Base-by-base conservation (phyloP, 441 rosid species). In the Populus hybrid region DNA sequence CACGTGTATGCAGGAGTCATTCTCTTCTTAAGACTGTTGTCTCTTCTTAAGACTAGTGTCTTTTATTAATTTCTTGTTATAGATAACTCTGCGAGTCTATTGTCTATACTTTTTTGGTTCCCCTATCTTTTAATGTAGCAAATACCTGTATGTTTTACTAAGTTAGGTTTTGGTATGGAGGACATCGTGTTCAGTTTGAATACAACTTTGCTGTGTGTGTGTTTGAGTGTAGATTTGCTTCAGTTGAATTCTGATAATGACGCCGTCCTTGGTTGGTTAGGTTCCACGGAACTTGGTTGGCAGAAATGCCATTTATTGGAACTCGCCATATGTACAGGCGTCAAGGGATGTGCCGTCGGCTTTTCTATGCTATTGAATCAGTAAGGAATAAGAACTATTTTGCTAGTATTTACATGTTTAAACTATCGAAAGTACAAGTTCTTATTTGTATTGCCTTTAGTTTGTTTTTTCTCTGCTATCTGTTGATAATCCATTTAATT, bases 231-330 rank as follows among this genome's bases (percentile, higher is more conserved):
- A 63, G 57, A 28, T 70, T 30, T 68, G 67, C 72, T 72, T 42
- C 79, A 72, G 59, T 67, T 78, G 73, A 73, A 67, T 21, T 77
- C 18, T 69, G 79, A 54, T 71, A 73, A 79, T 79, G 73, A 28
- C 21, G 40, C 69, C 72, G 21, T 54, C 10, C 73, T 77, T 77
- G 68, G 32, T 77, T 83, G 75, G 72, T 78, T 85, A 96, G 99
- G 89, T 91, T 96, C 78, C 99, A 93, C 78, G 98, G 98, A 70
- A 86, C 91, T 66, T 84, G 76, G 78, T 81, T 94, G 80, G 97
- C 97, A 70, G 99, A 96, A 89, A 94, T 96, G 99, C 98, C 99
- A 32, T 94, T 92, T 81, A 96, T 96, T 83, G 99, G 99, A 78
- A 96, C 99, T 34, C 32, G 32, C 32, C 32, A 30, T 30, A 30